A percentile compares a stretch with the other conserved stretches of the same genome.
Evolutionary conservation across 345 rosid genomes (phyloP).

Genomic region (Lepidium aucheri): DNA sequence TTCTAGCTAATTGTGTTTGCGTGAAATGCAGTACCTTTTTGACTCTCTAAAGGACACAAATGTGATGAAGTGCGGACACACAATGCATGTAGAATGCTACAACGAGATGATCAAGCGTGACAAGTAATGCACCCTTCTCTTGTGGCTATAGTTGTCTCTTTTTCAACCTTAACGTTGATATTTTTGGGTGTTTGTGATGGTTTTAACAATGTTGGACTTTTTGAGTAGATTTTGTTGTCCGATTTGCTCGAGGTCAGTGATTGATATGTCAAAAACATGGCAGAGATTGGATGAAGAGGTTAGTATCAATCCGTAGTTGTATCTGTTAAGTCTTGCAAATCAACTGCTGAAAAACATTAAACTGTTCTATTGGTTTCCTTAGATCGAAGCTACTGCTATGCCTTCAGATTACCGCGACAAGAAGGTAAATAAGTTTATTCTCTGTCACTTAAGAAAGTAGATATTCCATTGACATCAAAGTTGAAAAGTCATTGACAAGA

Average conservation of each 20-base stretch:
- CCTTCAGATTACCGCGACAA: conserved; percentile 78
- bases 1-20: not conserved
- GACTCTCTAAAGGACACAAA: conserved; percentile 85
- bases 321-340: not conserved
- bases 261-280: conserved; percentile 92
- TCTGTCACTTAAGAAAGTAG: not conserved
- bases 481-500: not conserved
- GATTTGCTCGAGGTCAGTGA: conserved; percentile 79
- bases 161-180: not conserved
- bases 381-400: conserved; percentile 85
- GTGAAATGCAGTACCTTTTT: conserved; percentile 60
- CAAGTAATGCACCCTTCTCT: conserved; percentile 44
- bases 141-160: not conserved
- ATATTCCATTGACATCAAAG: not conserved
- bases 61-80: conserved; percentile 98
- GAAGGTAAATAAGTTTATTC: conserved; percentile 44
- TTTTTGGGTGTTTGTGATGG: not conserved
- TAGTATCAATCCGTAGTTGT: conserved; percentile 4
- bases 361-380: conserved; percentile 1
- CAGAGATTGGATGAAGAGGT: conserved; percentile 91
- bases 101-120: conserved; percentile 72
- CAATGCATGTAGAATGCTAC: conserved; percentile 84
- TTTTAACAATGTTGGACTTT: not conserved
- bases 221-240: conserved; percentile 74
- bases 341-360: not conserved